Conservation (phyloP, 2,329 filamentous ascomycete genomes). For the Tolypocladium cylindrosporum region DNA sequence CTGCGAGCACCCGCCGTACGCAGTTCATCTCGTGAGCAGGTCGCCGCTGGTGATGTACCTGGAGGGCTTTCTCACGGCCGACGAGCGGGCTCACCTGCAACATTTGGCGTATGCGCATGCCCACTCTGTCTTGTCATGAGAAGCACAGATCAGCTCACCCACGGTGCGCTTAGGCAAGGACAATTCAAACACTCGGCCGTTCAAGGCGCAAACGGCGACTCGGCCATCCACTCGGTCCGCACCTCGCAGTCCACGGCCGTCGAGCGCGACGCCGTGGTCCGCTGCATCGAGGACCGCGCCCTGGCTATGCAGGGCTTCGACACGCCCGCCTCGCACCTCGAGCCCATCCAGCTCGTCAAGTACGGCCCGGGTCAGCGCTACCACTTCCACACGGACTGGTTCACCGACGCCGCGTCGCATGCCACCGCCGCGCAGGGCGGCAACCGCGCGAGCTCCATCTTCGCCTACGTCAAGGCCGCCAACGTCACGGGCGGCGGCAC, state of each 20-base stretch:
- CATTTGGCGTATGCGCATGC: conserved; percentile 25
- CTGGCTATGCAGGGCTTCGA: conserved; percentile 34
- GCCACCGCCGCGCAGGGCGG: conserved; percentile 29
- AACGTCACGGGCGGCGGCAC: conserved; percentile 36
- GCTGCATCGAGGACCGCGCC: conserved; percentile 37
- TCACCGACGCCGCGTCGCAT: conserved; percentile 25
- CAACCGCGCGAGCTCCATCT: conserved; percentile 36
- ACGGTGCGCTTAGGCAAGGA: conserved; percentile 20
- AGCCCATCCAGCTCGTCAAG: conserved; percentile 38
- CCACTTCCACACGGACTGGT: conserved; percentile 43
- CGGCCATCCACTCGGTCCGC: conserved; percentile 26
- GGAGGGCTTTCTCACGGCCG: conserved; percentile 31
- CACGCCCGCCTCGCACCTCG: conserved; percentile 24
- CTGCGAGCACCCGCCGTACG: conserved; percentile 24
- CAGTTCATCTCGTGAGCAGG: conserved; percentile 32
- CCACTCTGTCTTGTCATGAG: background rate
- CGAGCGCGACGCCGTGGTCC: conserved; percentile 27
- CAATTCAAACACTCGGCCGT: conserved; percentile 34
- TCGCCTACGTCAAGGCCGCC: conserved; percentile 33
- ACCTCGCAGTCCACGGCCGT: conserved; percentile 36
- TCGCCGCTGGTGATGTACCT: conserved; percentile 41
- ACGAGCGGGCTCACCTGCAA: conserved; percentile 31
- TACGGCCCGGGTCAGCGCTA: conserved; percentile 34
- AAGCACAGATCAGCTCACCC: background rate
- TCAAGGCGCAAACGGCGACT: conserved; percentile 21